phyloP scores from a whole-genome alignment of 345 rosid species.

The Gossypioides kirkii region DNA sequence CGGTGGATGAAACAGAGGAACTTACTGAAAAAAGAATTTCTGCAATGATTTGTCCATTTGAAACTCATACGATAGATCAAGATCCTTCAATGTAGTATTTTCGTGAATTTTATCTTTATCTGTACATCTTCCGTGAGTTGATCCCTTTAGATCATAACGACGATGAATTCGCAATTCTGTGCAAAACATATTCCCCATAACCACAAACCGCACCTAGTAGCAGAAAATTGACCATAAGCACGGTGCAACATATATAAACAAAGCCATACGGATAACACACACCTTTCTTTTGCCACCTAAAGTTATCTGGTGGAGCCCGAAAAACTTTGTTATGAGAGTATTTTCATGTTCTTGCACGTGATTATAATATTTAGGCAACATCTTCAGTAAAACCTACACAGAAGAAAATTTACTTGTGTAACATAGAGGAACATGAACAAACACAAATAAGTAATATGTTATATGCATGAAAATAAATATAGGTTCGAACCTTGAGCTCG shows the following conservation, averaged over 20 bases:
- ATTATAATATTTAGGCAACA: constrained; percentile 66
- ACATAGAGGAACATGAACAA: not conserved
- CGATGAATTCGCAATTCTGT: constrained; percentile 86
- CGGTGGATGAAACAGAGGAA: not conserved
- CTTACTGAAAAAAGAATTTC: constrained; percentile 77
- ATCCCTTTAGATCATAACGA: constrained; percentile 91
- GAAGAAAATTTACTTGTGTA: constrained; percentile 8
- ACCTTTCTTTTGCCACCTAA: constrained; percentile 77
- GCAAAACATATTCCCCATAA: constrained; percentile 99
- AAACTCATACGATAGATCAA: constrained; percentile 71
- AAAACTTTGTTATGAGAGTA: constrained; percentile 89
- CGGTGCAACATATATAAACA: constrained; percentile 12
- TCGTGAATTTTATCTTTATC: constrained; percentile 54
- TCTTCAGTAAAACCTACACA: constrained; percentile 67
- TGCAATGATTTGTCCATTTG: constrained; percentile 84
- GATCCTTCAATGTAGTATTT: constrained; percentile 82
- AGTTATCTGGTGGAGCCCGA: constrained; percentile 80
- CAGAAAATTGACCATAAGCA: constrained; percentile 17
- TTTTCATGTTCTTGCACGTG: constrained; percentile 76
- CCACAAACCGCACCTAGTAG: constrained; percentile 88
- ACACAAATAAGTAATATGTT: not conserved
- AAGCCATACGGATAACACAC: constrained; percentile 12
- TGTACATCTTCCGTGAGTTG: constrained; percentile 74
- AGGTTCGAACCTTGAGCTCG: constrained; percentile 75
- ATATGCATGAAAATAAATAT: not conserved